These are phyloP conservation scores for Scutellaria galericulata DNA, from an alignment of 257 asterid species.

Conservation along the genomic window DNA sequence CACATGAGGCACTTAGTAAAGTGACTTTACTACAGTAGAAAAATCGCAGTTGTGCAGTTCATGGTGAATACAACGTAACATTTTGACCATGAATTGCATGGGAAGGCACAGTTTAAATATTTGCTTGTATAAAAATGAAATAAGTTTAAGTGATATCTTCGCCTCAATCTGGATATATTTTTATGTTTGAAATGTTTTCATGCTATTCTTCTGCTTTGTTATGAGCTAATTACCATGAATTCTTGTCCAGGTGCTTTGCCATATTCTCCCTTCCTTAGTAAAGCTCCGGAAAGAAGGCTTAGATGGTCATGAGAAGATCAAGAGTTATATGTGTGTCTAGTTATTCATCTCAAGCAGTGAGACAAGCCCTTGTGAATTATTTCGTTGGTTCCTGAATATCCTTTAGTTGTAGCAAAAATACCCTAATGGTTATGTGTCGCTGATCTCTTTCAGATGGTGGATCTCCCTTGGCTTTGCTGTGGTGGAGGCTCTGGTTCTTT, in stretches of 20 bases:
- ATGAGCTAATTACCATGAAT: slow-evolving; percentile 24
- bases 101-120: slow-evolving; percentile 1
- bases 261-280: slow-evolving; percentile 84
- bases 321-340: slow-evolving; percentile 99
- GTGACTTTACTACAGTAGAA: background rate
- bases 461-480: slow-evolving; percentile 90
- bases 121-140: background rate
- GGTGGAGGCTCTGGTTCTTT: slow-evolving; percentile 74
- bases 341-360: slow-evolving; percentile 79
- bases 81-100: background rate
- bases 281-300: slow-evolving; percentile 99
- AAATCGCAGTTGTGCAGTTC: background rate
- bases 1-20: slow-evolving; percentile 6
- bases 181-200: slow-evolving; percentile 13
- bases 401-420: background rate
- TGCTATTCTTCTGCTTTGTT: slow-evolving; percentile 17
- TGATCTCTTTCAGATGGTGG: slow-evolving; percentile 87
- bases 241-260: slow-evolving; percentile 77
- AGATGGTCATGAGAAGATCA: slow-evolving; percentile 99
- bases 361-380: slow-evolving; percentile 50
- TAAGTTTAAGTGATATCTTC: background rate
- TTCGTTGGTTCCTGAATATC: slow-evolving; percentile 24
- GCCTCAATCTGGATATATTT: background rate
- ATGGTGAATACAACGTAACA: background rate
- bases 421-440: slow-evolving; percentile 33